A percentile compares a stretch with the other conserved stretches of the same genome.
These are phyloP conservation scores for Hortaea werneckii DNA, from an alignment of 2,329 filamentous ascomycete genomes.

Conservation along the genomic window DNA sequence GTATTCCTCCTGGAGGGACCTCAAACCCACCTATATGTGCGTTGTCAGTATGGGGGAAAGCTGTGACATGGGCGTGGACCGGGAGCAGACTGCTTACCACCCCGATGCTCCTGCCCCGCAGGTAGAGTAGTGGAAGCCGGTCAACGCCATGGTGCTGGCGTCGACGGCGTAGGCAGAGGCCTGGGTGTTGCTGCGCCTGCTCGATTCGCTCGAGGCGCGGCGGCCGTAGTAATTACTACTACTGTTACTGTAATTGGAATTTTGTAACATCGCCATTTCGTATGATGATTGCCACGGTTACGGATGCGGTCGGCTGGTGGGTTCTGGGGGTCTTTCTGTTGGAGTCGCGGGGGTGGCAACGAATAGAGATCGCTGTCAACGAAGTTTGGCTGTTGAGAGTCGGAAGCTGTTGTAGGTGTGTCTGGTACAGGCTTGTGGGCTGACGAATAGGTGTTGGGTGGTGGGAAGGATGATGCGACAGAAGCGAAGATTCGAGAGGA, in stretches of 20 bases:
- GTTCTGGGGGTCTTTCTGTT: not conserved
- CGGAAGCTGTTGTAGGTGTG: too few relatives aligned
- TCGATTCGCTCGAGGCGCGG: constrained; percentile 46
- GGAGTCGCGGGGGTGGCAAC: too few relatives aligned
- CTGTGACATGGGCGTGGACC: not conserved
- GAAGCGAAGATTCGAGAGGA: too few relatives aligned
- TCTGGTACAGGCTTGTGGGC: too few relatives aligned
- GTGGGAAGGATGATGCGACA: too few relatives aligned
- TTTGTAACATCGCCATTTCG: constrained; percentile 60
- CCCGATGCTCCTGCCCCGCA: constrained; percentile 56
- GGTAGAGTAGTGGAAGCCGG: constrained; percentile 79
- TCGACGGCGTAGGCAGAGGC: constrained; percentile 87
- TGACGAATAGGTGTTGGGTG: too few relatives aligned
- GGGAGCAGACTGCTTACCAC: constrained; percentile 11
- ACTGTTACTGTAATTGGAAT: constrained; percentile 61
- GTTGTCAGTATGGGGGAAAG: not conserved
- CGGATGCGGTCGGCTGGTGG: constrained; percentile 7
- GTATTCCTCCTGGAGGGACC: constrained; percentile 69
- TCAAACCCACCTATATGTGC: constrained; percentile 69
- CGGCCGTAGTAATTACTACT: constrained; percentile 48
- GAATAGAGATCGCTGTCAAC: too few relatives aligned
- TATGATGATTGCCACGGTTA: constrained; percentile 36
- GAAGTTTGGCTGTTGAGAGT: too few relatives aligned
- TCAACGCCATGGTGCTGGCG: constrained; percentile 55
- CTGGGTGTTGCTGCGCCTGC: constrained; percentile 64